Evolutionary conservation across 2,329 filamentous ascomycete genomes (phyloP).

Genomic region (Magnaporthiopsis poae): DNA sequence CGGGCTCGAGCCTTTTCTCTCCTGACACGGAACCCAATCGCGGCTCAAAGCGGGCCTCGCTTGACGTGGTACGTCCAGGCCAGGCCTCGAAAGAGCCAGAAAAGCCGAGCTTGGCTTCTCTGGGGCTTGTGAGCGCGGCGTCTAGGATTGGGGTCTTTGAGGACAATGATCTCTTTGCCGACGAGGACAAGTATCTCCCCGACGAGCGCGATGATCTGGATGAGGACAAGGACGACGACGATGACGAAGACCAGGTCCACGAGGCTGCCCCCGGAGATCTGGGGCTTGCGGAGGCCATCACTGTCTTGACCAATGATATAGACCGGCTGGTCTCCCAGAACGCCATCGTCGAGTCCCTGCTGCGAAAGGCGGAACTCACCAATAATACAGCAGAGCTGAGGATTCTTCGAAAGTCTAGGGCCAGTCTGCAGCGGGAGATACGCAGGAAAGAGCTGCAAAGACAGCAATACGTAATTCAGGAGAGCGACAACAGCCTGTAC

Average conservation of each 20-base stretch:
- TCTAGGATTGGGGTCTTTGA: conserved; percentile 86
- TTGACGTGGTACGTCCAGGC: conserved; percentile 25
- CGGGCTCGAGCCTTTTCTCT: conserved; percentile 38
- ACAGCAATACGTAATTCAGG: conserved; percentile 93
- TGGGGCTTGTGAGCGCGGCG: conserved; percentile 80
- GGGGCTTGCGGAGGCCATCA: conserved; percentile 85
- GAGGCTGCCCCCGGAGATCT: conserved; percentile 91
- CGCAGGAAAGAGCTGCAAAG: conserved; percentile 88
- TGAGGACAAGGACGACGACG: conserved; percentile 43
- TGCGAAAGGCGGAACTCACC: conserved; percentile 87
- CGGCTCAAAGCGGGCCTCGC: conserved; percentile 18
- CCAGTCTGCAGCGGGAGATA: conserved; percentile 85
- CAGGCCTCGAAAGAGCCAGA: conserved; percentile 31
- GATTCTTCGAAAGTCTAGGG: conserved; percentile 86
- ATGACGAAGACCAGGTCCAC: conserved; percentile 73
- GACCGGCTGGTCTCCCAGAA: conserved; percentile 82
- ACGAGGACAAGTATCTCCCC: conserved; percentile 74
- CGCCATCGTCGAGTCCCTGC: conserved; percentile 80
- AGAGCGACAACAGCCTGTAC: conserved; percentile 94
- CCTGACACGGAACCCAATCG: conserved; percentile 6
- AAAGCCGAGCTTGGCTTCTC: conserved; percentile 79
- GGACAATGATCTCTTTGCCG: conserved; percentile 84
- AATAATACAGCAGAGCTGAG: conserved; percentile 91
- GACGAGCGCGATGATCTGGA: conserved; percentile 73
- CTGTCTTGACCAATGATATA: conserved; percentile 77